These are phyloP conservation scores for Candida mesenterica DNA, from an alignment of 1,139 yeast species.

Conservation along the genomic window DNA sequence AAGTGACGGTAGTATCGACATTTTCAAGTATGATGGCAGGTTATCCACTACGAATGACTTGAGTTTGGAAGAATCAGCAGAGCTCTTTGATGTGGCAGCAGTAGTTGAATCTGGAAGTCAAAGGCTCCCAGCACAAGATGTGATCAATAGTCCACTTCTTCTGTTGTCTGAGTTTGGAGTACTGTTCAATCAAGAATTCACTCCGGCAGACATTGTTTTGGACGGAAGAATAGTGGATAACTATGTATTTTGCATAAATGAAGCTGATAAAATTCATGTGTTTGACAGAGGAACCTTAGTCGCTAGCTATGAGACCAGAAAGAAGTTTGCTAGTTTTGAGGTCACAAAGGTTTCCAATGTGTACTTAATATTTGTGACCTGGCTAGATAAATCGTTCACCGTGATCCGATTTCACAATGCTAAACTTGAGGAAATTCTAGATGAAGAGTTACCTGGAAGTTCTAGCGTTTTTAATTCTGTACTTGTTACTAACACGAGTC, in stretches of 20 bases:
- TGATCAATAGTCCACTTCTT: neutral
- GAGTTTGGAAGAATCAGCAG: neutral
- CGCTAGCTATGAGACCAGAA: neutral
- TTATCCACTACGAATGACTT: neutral
- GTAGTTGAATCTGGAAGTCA: no score
- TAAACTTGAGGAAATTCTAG: neutral
- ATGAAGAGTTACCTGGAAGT: conserved; percentile 2
- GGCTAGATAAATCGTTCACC: conserved; percentile 5
- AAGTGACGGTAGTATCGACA: neutral
- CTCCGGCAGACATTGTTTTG: conserved; percentile 1
- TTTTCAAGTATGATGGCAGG: neutral
- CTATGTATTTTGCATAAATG: conserved; percentile 1
- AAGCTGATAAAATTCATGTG: neutral
- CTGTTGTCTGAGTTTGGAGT: conserved; percentile 1
- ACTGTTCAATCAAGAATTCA: neutral
- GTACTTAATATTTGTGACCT: conserved; percentile 1
- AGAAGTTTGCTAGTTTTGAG: neutral
- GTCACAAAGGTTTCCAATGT: neutral
- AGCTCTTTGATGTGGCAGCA: neutral
- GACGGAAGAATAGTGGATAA: conserved; percentile 2
- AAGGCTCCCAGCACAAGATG: neutral
- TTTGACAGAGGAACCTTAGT: neutral
- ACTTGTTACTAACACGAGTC: neutral
- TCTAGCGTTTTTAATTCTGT: conserved; percentile 5
- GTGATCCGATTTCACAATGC: neutral